Conservation (phyloP, 108 stramenopile species). For the Pseudonitzschia pungens region DNA sequence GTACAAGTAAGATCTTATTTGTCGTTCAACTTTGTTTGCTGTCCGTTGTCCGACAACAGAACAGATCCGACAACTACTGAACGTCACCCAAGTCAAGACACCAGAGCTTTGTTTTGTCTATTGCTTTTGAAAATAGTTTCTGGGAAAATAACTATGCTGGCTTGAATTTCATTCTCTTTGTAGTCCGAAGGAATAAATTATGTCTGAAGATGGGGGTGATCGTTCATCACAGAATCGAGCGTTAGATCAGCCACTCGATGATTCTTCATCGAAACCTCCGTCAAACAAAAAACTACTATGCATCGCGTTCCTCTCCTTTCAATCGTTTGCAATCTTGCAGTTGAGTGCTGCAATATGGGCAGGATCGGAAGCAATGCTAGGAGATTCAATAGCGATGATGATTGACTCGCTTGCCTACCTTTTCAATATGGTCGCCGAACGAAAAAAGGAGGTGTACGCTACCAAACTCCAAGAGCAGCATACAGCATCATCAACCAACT, state of each 20-base stretch:
- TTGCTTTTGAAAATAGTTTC: too few species aligned
- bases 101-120: too few species aligned
- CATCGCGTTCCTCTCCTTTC: constrained; percentile 64
- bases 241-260: not conserved
- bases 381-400: constrained; percentile 63
- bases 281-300: constrained; percentile 18
- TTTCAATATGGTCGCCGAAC: constrained; percentile 68
- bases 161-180: not conserved
- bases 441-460: constrained; percentile 42
- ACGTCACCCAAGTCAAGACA: too few species aligned
- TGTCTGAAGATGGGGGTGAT: constrained; percentile 13
- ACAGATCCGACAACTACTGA: too few species aligned
- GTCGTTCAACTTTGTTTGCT: too few species aligned
- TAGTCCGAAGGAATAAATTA: not conserved
- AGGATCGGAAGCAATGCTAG: constrained; percentile 58
- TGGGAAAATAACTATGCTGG: not conserved
- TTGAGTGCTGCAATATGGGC: constrained; percentile 51
- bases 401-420: constrained; percentile 66
- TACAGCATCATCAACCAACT: not conserved
- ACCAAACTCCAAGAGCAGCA: not conserved
- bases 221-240: not conserved
- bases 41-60: too few species aligned
- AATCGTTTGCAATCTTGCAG: constrained; percentile 54
- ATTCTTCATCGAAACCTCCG: not conserved
- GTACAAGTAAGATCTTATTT: too few species aligned